Evolutionary conservation across 352 stramenopile genomes (phyloP), one percentile per base, ranked within the genome.

Genomic region (Phytophthora nicotianae): DNA sequence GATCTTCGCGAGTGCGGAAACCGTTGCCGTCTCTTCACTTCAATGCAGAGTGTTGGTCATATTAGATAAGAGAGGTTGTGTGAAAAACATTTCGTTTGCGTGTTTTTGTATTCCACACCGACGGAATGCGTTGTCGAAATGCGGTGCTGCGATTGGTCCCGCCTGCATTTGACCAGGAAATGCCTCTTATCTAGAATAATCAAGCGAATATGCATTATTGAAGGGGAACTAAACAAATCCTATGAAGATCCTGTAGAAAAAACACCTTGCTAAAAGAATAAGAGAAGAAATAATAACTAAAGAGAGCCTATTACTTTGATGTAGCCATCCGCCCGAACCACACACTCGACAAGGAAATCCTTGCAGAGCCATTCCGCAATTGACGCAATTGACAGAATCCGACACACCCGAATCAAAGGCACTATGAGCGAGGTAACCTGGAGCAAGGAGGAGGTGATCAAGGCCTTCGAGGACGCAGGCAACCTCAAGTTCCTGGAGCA

Each of bases 401-500:
- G 19, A 35, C 32, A n/a, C 29, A n/a, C 19, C 27, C 13, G 17
- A 35, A 13, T 19, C 4, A 26, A n/a, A 35, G 24, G 29, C 5
- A 27, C 23, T 53, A 87, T 86, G 76, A 58, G 29, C 32, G 47
- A 81, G 21, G 68, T 61, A 16, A 64, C 69, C 46, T 78, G 80
- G 63, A 76, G 63, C 46, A 84, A 80, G 50, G 66, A 78, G 41
- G 57, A 86, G 57, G 75, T 81, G 60, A 43, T 83, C 57, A 50
- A 80, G 65, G 76, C 81, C 35, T 72, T 80, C 53, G 68, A 83
- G 54, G 62, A 85, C 37, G 58, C 66, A 10, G 79, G 79, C 42
- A 88, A 88, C 68, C 79, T 89, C 68, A 81, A 81, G 61, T 81
- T 90, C 57, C 63, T 90, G 26, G 81, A 90, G 62, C 81, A 90